Base-by-base conservation (phyloP, 164 flowering plant species). In the Magnolia officinalis region DNA sequence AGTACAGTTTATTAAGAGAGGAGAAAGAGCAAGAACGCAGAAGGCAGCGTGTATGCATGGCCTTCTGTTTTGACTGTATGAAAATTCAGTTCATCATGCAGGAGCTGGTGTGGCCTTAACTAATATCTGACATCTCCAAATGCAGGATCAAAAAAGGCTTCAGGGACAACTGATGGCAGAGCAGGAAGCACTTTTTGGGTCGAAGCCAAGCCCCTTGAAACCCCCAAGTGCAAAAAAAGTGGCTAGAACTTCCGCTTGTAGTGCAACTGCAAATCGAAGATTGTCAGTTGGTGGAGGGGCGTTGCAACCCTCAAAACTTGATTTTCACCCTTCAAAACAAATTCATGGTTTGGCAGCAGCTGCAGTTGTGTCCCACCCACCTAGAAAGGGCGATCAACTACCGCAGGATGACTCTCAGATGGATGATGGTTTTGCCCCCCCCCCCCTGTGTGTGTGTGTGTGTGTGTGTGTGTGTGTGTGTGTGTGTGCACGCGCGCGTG, bases 171-270 rank as follows among this genome's bases (percentile, higher is more conserved):
- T 87, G 18, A 86, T 90, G 45, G 86, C 92, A 69, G 90, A 91
- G 78, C 93, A 93, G 82, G 98, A 93, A 76, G 90, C 83, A 26
- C 84, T 89, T 52, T 90, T 86, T 79, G 98, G 98, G 16, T 95
- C 98, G 73, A 95, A 90, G 80, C 97, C 97, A 72, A 95, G 98
- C 86, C 98, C 97, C 24, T 83, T 86, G 72, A 93, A 92, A 80
- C 82, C 87, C 23, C 90, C 82, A 73, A 86, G 85, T 80, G 84
- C 81, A 1, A 95, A 87, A 76, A 92, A 91, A 29, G 84, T 78
- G 63, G 79, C 94, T 37, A 86, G 91, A 83, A 66, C 84, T 78
- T 89, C 95, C 51, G 86, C 86, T 72, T 94, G 93, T 52, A 85
- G 90, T 37, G 45, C 45, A 37, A 37, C 45, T 74, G 81, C 87